Evolutionary conservation across 441 rosid species (phyloP).

Genomic region (Populus hybrid): DNA sequence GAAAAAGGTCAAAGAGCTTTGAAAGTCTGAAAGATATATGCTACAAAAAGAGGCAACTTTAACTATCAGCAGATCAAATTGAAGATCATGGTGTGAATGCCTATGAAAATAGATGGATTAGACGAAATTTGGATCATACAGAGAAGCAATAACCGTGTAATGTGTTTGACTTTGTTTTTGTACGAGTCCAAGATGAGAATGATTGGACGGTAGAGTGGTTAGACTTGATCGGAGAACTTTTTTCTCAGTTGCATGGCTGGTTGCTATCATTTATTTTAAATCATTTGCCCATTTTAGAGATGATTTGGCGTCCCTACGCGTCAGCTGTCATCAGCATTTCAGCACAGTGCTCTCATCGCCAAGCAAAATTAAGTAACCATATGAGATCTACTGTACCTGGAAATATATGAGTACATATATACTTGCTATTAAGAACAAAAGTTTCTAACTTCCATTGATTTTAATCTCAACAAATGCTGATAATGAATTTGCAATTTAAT

Average conservation of each 20-base stretch:
- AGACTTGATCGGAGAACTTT: not conserved
- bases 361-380: not conserved
- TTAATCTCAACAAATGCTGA: too few species aligned
- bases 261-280: not conserved
- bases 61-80: too few species aligned
- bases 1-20: not conserved
- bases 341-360: not conserved
- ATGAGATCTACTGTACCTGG: not conserved
- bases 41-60: not conserved
- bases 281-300: not conserved
- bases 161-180: constrained; percentile 9
- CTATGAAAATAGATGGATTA: not conserved
- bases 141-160: not conserved
- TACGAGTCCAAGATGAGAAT: constrained; percentile 23
- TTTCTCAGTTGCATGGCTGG: not conserved
- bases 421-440: too few species aligned
- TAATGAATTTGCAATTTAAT: too few species aligned
- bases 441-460: too few species aligned
- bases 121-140: not conserved
- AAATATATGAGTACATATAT: too few species aligned
- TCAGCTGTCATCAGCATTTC: not conserved
- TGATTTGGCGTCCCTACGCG: not conserved
- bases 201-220: constrained; percentile 43
- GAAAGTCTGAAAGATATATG: not conserved
- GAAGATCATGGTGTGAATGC: not conserved